Percentiles rank a stretch among this genome's conserved stretches.
phyloP scores from a whole-genome alignment of 306 rosid species.

The Hippophae rhamnoides region DNA sequence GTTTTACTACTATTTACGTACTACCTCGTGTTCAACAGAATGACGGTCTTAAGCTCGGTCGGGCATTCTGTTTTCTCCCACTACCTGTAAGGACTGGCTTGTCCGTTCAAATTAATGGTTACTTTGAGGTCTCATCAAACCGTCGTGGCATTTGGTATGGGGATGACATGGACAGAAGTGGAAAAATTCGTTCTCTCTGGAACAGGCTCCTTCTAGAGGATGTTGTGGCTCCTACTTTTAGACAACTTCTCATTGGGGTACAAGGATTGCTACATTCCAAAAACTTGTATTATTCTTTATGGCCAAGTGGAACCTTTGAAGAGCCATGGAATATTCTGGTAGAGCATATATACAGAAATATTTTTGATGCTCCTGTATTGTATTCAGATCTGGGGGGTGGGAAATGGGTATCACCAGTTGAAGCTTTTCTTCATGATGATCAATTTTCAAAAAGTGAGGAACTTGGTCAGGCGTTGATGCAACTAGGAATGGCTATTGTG shows the following conservation, averaged over 20 bases:
- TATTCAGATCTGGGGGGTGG: slow-evolving; percentile 74
- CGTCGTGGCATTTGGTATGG: slow-evolving; percentile 99
- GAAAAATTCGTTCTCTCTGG: slow-evolving; percentile 90
- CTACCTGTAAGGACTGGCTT: slow-evolving; percentile 91
- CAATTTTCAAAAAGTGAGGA: slow-evolving; percentile 56
- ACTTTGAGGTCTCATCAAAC: slow-evolving; percentile 88
- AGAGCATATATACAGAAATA: slow-evolving; percentile 55
- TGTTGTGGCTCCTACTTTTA: slow-evolving; percentile 71
- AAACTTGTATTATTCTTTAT: slow-evolving; percentile 56
- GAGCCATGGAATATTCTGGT: slow-evolving; percentile 93
- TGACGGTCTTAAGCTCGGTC: slow-evolving; percentile 61
- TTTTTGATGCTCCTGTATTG: slow-evolving; percentile 52
- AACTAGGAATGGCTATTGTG: slow-evolving; percentile 80
- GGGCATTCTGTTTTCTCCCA: slow-evolving; percentile 94
- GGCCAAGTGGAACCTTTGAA: slow-evolving; percentile 91
- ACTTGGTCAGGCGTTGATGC: slow-evolving; percentile 70
- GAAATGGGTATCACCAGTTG: slow-evolving; percentile 76
- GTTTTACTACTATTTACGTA: slow-evolving; percentile 23
- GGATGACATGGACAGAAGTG: slow-evolving; percentile 98
- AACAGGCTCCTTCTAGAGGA: slow-evolving; percentile 90
- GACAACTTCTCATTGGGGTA: slow-evolving; percentile 58
- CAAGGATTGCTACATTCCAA: slow-evolving; percentile 59
- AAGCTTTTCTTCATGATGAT: slow-evolving; percentile 80
- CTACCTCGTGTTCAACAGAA: slow-evolving; percentile 48
- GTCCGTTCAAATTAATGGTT: slow-evolving; percentile 85